Evolutionary conservation across 441 rosid genomes (phyloP).

Genomic region (Gossypium trilobum): DNA sequence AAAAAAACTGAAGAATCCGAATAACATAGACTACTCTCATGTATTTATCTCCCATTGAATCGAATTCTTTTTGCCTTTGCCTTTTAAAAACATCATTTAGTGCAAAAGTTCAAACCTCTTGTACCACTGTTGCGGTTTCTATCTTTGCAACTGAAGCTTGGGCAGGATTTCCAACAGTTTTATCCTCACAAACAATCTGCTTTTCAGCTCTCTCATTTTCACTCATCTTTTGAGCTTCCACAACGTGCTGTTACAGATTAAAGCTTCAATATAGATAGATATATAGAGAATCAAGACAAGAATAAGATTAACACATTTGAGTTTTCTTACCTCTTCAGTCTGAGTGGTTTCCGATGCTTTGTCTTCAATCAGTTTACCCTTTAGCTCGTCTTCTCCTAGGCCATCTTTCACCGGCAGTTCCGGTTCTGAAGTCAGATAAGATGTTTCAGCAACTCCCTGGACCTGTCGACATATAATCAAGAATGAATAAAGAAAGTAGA

Average conservation of each 20-base stretch:
- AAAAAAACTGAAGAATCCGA: neutral
- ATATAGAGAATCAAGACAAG: neutral
- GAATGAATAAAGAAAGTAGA: neutral
- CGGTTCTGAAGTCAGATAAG: neutral
- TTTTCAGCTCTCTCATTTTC: constrained; percentile 18
- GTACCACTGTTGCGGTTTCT: constrained; percentile 18
- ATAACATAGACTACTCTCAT: neutral
- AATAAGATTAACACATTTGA: neutral
- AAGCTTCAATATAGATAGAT: constrained; percentile 10
- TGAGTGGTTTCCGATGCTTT: constrained; percentile 16
- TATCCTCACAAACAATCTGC: constrained; percentile 20
- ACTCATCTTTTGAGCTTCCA: constrained; percentile 16
- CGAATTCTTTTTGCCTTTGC: neutral
- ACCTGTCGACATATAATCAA: constrained; percentile 21
- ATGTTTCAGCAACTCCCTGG: constrained; percentile 20
- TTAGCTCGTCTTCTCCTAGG: constrained; percentile 20
- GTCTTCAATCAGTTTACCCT: constrained; percentile 22
- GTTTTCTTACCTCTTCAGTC: constrained; percentile 22
- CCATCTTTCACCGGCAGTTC: constrained; percentile 26
- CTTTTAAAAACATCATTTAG: neutral
- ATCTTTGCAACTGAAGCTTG: constrained; percentile 14
- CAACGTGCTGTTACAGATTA: constrained; percentile 15
- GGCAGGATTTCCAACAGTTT: constrained; percentile 17
- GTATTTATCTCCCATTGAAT: neutral
- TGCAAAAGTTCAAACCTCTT: neutral